Evolutionary conservation across 2,329 filamentous ascomycete genomes (phyloP), one percentile per base, ranked within the genome.

Genomic region (Xylariaceae sp.): DNA sequence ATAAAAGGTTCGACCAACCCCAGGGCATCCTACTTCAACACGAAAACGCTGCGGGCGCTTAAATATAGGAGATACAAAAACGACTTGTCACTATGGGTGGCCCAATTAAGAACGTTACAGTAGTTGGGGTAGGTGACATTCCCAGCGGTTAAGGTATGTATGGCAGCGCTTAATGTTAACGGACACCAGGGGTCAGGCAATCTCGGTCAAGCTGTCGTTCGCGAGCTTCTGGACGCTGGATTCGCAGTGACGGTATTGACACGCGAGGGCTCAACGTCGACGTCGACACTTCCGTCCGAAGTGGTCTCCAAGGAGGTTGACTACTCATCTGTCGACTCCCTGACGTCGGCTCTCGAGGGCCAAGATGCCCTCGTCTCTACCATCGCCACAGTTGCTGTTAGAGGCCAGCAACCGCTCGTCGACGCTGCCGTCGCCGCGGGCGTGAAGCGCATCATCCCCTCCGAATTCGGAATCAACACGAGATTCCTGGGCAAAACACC

Each of bases 401-500:
- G 82, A 59, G 71, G 73, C 17, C 84, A 87, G 64, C 70, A 71
- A 33, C 74, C 74, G 24, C 70, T 87, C 47, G 78, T 85, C 29
- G 81, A 86, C 45, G 84, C 83, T 0, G 79, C 82, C 24, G 75
- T 84, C 24, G 76, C 77, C 2, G 84, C 82, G 1, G 82, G 82
- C 19, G 82, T 87, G 4, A 78, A 81, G 64, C 76, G 82, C 16
- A 82, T 86, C 71, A 75, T 87, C 24, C 82, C 83, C 2, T 79
- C 79, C 6, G 83, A 87, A 62, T 87, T 80, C 49, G 73, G 73
- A 8, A 59, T 71, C 58, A 71, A 72, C 70, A 69, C 76, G 12
- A 55, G 65, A 37, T 67, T 64, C 21, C 34, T 68, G 1, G 56
- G 44, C 21, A 49, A 60, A 14, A 60, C 60, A 2, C 57, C 61